A percentile compares a stretch with the other conserved stretches of the same genome.
Conservation (phyloP, 306 rosid genomes). For the Quillaja saponaria region DNA sequence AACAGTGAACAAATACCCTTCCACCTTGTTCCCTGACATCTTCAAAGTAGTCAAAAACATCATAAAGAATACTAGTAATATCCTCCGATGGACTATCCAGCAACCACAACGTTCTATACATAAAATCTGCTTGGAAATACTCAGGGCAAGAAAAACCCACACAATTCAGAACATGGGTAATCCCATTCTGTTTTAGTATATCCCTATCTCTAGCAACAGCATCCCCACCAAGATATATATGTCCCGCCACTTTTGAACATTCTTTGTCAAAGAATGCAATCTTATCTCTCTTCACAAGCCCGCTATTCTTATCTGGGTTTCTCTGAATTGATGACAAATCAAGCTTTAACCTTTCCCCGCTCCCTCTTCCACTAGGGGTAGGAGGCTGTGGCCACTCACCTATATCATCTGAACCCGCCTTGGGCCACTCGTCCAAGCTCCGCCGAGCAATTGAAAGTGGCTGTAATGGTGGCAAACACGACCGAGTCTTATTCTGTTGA, state of each 20-base stretch:
- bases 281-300: constrained; percentile 95
- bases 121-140: constrained; percentile 82
- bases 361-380: constrained; percentile 79
- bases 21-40: constrained; percentile 92
- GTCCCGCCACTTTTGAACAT: constrained; percentile 94
- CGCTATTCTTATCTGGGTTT: constrained; percentile 72
- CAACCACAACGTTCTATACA: constrained; percentile 93
- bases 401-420: constrained; percentile 87
- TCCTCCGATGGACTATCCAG: constrained; percentile 98
- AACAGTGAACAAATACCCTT: constrained; percentile 96
- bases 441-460: constrained; percentile 90
- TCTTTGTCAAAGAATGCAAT: constrained; percentile 96
- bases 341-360: constrained; percentile 92
- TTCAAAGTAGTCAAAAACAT: constrained; percentile 97
- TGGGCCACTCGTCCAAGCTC: constrained; percentile 98
- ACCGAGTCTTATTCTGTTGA: constrained; percentile 87
- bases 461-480: constrained; percentile 85
- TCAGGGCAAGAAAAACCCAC: constrained; percentile 98
- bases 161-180: constrained; percentile 91
- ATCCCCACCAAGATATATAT: constrained; percentile 95
- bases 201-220: constrained; percentile 96
- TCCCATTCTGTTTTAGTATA: constrained; percentile 81
- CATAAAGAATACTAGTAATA: constrained; percentile 89
- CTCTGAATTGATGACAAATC: constrained; percentile 90
- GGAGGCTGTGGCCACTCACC: constrained; percentile 99